phyloP scores from a whole-genome alignment of 805 yeast genomes.

The Kuraishia ogatae region DNA sequence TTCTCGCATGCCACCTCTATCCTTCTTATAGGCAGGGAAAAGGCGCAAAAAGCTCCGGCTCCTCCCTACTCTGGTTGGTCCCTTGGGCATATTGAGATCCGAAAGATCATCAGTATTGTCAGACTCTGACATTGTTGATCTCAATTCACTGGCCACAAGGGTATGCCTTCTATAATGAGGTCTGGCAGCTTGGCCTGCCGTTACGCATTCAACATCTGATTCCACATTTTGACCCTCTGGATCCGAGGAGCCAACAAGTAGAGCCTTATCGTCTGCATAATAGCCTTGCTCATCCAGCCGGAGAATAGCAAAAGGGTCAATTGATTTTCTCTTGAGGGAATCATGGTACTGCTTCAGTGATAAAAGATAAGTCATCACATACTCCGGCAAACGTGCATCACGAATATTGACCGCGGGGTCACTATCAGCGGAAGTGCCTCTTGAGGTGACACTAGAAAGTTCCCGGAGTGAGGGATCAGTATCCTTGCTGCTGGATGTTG shows the following conservation, averaged over 20 bases:
- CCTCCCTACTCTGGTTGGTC: not conserved
- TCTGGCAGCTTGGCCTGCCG: not conserved
- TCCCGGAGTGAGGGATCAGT: not conserved
- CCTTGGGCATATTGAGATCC: not conserved
- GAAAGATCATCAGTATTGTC: not conserved
- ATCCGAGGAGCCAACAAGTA: not conserved
- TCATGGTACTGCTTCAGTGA: not conserved
- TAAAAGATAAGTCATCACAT: not conserved
- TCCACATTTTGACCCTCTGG: not conserved
- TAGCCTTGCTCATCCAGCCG: not conserved
- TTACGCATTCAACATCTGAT: not conserved
- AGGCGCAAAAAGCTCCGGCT: not conserved
- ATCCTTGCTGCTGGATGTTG: not conserved
- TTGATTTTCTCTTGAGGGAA: not conserved
- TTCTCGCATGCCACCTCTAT: not conserved
- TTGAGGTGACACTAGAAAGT: not conserved
- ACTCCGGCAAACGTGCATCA: not conserved
- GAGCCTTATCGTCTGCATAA: not conserved
- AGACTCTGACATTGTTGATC: not conserved
- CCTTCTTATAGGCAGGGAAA: not conserved
- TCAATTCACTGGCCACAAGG: not conserved
- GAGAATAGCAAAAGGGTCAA: not conserved
- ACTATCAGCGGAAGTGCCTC: not conserved
- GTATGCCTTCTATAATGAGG: not conserved
- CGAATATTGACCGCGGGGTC: not conserved